Percentiles rank a stretch among this genome's conserved stretches.
Conservation (phyloP, 192 early-diverging fungal genomes). For the Phlyctochytrium planicorne region DNA sequence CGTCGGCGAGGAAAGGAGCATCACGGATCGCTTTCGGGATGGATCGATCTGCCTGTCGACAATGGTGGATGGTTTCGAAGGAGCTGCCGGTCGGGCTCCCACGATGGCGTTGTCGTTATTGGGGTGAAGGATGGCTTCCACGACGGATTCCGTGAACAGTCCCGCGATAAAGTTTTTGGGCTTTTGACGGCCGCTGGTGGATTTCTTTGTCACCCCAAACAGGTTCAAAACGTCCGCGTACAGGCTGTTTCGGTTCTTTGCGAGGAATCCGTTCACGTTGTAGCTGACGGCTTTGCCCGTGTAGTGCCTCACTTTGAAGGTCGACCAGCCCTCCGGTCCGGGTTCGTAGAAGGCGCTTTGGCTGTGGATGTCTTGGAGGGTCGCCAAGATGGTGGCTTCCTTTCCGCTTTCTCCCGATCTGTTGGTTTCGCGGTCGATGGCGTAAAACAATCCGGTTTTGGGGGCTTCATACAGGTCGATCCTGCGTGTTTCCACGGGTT, state of each 20-base stretch:
- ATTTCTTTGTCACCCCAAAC: slow-evolving; percentile 63
- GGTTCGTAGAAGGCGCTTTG: slow-evolving; percentile 19
- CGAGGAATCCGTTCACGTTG: slow-evolving; percentile 66
- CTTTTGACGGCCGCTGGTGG: slow-evolving; percentile 52
- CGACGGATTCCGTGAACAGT: slow-evolving; percentile 69
- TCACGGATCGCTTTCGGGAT: slow-evolving; percentile 14
- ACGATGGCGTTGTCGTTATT: slow-evolving; percentile 74
- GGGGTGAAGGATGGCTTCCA: slow-evolving; percentile 83
- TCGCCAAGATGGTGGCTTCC: slow-evolving; percentile 18
- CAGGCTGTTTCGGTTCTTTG: slow-evolving; percentile 74
- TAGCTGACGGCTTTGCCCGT: slow-evolving; percentile 66
- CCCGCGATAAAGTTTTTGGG: slow-evolving; percentile 75
- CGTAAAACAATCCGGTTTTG: slow-evolving; percentile 70
- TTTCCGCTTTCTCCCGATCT: slow-evolving; percentile 19
- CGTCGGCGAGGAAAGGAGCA: slow-evolving; percentile 10
- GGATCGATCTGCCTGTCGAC: slow-evolving; percentile 39
- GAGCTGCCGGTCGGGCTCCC: slow-evolving; percentile 69
- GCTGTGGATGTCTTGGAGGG: slow-evolving; percentile 22
- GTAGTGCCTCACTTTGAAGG: slow-evolving; percentile 83
- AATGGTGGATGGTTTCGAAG: slow-evolving; percentile 67
- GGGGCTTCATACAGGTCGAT: slow-evolving; percentile 70
- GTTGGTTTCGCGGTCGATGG: slow-evolving; percentile 65
- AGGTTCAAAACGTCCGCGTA: slow-evolving; percentile 82
- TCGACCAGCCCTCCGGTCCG: slow-evolving; percentile 43
- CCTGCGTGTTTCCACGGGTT: slow-evolving; percentile 46